phyloP scores from a whole-genome alignment of 2,329 filamentous ascomycete species.

The Monosporascus sp. region DNA sequence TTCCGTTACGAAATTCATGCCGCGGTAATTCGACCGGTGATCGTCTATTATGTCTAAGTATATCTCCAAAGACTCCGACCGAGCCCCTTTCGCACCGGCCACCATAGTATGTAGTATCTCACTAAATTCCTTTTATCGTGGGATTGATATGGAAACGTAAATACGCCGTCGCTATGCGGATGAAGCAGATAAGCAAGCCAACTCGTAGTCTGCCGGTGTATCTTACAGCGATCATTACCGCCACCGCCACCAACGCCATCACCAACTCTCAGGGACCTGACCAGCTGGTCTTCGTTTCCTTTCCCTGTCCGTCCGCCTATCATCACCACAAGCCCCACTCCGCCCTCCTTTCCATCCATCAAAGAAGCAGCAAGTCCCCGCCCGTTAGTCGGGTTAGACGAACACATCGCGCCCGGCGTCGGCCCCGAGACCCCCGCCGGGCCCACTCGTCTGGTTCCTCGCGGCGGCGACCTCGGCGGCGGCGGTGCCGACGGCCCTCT shows the following conservation, averaged over 20 bases:
- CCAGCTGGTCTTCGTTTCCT: too few relatives aligned
- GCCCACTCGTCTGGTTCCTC: constrained; percentile 22
- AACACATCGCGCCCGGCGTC: constrained; percentile 36
- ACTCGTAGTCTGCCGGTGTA: neutral
- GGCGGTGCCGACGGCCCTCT: constrained; percentile 26
- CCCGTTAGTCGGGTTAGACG: constrained; percentile 1
- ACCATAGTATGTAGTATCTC: neutral
- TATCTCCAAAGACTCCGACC: too few relatives aligned
- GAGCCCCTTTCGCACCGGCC: too few relatives aligned
- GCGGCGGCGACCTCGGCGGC: constrained; percentile 31
- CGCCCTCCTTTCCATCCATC: constrained; percentile 1
- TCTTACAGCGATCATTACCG: neutral
- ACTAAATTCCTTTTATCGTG: neutral
- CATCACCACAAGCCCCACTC: neutral
- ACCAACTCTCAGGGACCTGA: too few relatives aligned
- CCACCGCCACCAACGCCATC: too few relatives aligned
- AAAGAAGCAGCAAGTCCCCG: too few relatives aligned
- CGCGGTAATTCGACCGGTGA: too few relatives aligned
- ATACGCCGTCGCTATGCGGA: neutral
- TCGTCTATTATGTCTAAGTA: too few relatives aligned
- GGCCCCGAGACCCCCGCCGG: constrained; percentile 38
- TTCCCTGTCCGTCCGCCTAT: too few relatives aligned
- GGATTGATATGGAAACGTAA: neutral
- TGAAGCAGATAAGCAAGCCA: neutral
- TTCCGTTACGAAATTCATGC: too few relatives aligned